Evolutionary conservation across 495 filamentous ascomycete species (phyloP).

Genomic region (Hyaloscypha variabilis): DNA sequence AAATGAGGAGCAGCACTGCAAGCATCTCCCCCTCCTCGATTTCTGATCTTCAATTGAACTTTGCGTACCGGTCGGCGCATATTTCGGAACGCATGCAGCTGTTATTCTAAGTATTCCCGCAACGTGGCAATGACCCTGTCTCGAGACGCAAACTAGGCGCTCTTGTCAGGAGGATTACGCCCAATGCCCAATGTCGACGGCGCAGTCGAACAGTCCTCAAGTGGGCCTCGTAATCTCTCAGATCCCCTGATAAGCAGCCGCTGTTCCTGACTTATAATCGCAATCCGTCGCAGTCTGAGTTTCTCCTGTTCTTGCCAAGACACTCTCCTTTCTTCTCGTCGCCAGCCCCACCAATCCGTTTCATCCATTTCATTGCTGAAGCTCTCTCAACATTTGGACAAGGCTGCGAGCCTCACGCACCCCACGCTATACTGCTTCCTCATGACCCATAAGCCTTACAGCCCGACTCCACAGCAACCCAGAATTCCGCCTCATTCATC

Average conservation of each 20-base stretch:
- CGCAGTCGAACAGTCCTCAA: too few relatives aligned
- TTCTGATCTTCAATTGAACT: neutral
- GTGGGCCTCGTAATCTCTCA: neutral
- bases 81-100: neutral
- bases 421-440: neutral
- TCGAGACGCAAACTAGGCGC: neutral
- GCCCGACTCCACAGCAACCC: neutral
- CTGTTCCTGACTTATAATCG: conserved; percentile 1
- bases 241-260: neutral
- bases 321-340: neutral
- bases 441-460: conserved; percentile 6
- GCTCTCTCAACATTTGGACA: neutral
- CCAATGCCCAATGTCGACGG: neutral
- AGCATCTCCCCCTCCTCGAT: neutral
- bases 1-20: conserved; percentile 2
- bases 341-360: conserved; percentile 3
- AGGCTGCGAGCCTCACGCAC: conserved; percentile 13
- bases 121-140: neutral
- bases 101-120: neutral
- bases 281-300: neutral
- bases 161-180: neutral
- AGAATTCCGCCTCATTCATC: neutral
- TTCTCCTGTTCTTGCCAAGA: neutral
- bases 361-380: neutral
- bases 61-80: neutral